phyloP scores from a whole-genome alignment of 352 stramenopile species.

The Blastocystis sp. region DNA sequence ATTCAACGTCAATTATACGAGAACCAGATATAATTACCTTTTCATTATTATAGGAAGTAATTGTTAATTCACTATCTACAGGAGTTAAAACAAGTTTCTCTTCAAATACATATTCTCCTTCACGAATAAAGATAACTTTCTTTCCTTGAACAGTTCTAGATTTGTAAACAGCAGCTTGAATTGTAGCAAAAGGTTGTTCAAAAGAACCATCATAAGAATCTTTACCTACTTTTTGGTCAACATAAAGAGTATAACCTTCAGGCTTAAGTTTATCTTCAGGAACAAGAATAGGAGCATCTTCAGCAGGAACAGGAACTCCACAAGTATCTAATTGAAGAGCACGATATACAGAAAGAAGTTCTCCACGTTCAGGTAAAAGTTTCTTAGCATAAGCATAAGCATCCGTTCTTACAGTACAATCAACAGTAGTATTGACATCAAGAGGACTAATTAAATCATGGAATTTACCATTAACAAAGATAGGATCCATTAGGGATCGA shows the following conservation, averaged over 20 bases:
- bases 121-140: slow-evolving; percentile 2
- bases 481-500: no score
- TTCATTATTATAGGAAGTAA: slow-evolving; percentile 37
- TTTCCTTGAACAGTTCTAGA: slow-evolving; percentile 9
- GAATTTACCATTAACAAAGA: slow-evolving; percentile 33
- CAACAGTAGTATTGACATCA: slow-evolving; percentile 35
- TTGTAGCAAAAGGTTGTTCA: slow-evolving; percentile 9
- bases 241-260: slow-evolving; percentile 23
- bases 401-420: slow-evolving; percentile 31
- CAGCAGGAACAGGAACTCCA: slow-evolving; percentile 8
- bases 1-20: slow-evolving; percentile 22
- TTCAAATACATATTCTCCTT: slow-evolving; percentile 18
- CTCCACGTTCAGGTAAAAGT: slow-evolving; percentile 12
- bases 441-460: no score
- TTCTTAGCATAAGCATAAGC: slow-evolving; percentile 31
- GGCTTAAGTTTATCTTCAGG: slow-evolving; percentile 22
- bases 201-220: slow-evolving; percentile 17
- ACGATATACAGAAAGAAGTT: slow-evolving; percentile 19
- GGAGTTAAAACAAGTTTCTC: slow-evolving; percentile 22
- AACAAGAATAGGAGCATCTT: slow-evolving; percentile 8
- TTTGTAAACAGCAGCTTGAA: slow-evolving; percentile 7
- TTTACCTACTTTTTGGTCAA: slow-evolving; percentile 1
- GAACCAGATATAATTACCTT: slow-evolving; percentile 21
- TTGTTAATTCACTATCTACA: slow-evolving; percentile 19
- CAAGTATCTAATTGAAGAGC: slow-evolving; percentile 25